A percentile compares a stretch with the other conserved stretches of the same genome.
phyloP scores from a whole-genome alignment of 2,329 filamentous ascomycete genomes.

The Colletotrichum gigasporum region DNA sequence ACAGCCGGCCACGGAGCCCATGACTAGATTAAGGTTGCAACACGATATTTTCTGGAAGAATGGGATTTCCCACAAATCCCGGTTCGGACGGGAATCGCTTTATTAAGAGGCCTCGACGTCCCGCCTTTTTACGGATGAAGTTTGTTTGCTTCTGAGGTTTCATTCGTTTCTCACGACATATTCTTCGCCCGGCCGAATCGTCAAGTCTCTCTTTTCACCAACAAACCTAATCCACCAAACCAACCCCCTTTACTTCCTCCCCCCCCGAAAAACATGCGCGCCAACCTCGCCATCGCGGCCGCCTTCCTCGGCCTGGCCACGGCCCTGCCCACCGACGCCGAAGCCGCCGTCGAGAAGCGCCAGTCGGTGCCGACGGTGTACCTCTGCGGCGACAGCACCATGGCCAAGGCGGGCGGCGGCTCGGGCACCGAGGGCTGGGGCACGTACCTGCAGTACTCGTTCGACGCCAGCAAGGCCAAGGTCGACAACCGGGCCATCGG shows the following conservation, averaged over 20 bases:
- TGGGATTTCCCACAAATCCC: conserved; percentile 11
- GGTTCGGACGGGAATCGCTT: background rate
- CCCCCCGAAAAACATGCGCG: conserved; percentile 26
- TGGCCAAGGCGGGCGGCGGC: conserved; percentile 59
- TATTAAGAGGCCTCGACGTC: background rate
- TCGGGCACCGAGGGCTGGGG: conserved; percentile 68
- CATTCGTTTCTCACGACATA: background rate
- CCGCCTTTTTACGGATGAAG: background rate
- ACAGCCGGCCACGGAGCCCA: background rate
- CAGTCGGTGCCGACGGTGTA: conserved; percentile 52
- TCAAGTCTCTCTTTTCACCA: background rate
- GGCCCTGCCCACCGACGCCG: conserved; percentile 33
- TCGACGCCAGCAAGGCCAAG: conserved; percentile 52
- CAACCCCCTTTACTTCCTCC: too few relatives aligned
- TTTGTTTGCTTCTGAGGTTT: background rate
- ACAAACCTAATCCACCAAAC: background rate
- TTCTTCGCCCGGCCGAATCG: background rate
- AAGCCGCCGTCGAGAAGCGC: conserved; percentile 20
- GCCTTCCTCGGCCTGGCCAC: conserved; percentile 24
- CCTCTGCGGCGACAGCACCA: conserved; percentile 70
- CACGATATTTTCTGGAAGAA: background rate
- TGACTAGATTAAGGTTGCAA: background rate
- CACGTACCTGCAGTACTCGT: conserved; percentile 61
- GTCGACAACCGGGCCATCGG: conserved; percentile 68
- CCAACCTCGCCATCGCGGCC: conserved; percentile 13